A percentile compares a stretch with the other conserved stretches of the same genome.
Conservation (phyloP, 2,329 filamentous ascomycete species). For the Paecilomyces sp. region DNA sequence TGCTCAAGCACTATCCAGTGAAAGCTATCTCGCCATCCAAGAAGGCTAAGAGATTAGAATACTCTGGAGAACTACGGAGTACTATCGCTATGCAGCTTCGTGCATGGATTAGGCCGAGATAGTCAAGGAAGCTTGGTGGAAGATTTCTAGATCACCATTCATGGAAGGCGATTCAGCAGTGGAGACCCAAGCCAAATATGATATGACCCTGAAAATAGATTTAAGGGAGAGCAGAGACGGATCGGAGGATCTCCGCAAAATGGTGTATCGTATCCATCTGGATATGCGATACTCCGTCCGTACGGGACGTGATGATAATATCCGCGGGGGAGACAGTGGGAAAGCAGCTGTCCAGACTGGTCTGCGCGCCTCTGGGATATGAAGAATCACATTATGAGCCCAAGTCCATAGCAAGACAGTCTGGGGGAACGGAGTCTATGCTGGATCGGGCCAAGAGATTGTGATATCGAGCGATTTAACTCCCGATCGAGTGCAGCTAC, state of each 20-base stretch:
- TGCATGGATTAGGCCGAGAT: no score
- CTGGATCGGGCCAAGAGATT: background rate
- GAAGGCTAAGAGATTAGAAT: no score
- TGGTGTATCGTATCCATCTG: background rate
- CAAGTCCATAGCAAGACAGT: background rate
- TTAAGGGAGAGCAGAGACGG: background rate
- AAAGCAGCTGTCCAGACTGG: background rate
- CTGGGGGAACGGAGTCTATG: background rate
- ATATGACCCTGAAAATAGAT: background rate
- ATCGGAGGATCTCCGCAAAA: background rate
- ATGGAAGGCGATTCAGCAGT: background rate
- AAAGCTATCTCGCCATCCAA: no score
- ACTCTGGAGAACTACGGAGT: no score
- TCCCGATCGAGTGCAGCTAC: background rate
- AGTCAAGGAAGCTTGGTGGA: no score
- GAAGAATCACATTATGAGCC: background rate
- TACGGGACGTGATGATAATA: no score
- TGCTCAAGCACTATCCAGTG: no score
- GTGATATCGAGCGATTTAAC: background rate
- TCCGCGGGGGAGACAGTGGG: background rate
- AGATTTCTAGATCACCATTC: no score
- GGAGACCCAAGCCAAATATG: background rate
- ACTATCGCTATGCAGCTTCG: no score
- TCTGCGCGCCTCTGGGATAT: background rate
- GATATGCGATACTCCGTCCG: no score